These are phyloP conservation scores for Pisolithus tinctorius DNA, from an alignment of 768 basidiomycete genomes.

Conservation along the genomic window DNA sequence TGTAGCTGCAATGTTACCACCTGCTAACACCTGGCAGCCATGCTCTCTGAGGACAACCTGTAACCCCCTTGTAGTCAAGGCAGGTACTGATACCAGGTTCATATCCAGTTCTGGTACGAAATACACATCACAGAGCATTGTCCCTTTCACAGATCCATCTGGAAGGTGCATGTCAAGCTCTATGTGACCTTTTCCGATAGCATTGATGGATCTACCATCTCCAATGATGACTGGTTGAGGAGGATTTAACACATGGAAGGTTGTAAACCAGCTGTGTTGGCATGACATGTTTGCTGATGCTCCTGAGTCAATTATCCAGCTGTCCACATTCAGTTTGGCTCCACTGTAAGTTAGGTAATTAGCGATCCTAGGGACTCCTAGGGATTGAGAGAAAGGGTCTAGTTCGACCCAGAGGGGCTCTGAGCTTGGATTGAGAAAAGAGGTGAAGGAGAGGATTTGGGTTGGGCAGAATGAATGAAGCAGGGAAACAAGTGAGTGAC, in stretches of 20 bases:
- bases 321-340: neutral
- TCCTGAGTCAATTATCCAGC: slow-evolving; percentile 4
- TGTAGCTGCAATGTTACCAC: neutral
- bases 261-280: neutral
- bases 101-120: slow-evolving; percentile 2
- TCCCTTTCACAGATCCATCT: neutral
- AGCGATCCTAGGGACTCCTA: too few relatives aligned
- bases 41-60: neutral
- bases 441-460: too few relatives aligned
- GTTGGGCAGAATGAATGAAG: too few relatives aligned
- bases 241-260: neutral
- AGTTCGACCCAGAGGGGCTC: too few relatives aligned
- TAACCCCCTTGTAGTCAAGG: neutral
- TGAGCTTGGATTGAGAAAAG: too few relatives aligned
- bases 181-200: slow-evolving; percentile 1
- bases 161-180: neutral
- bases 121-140: slow-evolving; percentile 2
- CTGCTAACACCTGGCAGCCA: neutral
- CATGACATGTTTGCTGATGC: slow-evolving; percentile 1
- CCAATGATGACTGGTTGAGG: neutral
- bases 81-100: slow-evolving; percentile 16
- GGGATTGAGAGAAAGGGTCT: too few relatives aligned
- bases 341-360: too few relatives aligned
- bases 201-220: neutral
- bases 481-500: too few relatives aligned